phyloP scores from a whole-genome alignment of 139 green algal genomes.

The Gonium pectorale region DNA sequence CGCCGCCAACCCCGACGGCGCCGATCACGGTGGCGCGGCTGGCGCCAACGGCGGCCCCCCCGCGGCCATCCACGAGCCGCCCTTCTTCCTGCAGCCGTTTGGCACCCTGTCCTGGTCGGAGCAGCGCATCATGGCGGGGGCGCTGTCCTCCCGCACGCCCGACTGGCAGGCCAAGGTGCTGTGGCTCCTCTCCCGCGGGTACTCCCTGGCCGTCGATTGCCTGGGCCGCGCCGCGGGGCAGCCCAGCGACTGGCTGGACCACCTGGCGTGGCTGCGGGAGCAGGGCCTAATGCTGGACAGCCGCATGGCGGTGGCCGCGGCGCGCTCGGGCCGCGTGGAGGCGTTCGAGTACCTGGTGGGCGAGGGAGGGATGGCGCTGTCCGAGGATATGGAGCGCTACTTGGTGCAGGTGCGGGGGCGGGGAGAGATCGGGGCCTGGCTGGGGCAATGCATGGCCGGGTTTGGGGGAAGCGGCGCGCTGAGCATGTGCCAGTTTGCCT shows the following conservation, averaged over 20 bases:
- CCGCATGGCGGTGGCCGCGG: neutral
- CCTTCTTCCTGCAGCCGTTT: neutral
- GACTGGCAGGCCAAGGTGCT: neutral
- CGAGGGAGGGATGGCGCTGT: too few relatives aligned
- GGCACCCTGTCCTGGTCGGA: neutral
- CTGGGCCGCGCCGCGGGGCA: too few relatives aligned
- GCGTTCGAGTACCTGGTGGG: neutral
- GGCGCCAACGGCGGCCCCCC: neutral
- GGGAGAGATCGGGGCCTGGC: too few relatives aligned
- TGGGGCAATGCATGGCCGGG: too few relatives aligned
- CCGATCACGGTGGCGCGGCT: neutral
- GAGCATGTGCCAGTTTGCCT: too few relatives aligned
- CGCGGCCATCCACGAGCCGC: too few relatives aligned
- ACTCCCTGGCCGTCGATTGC: neutral
- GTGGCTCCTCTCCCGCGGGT: neutral
- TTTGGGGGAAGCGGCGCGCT: too few relatives aligned
- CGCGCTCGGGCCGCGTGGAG: neutral
- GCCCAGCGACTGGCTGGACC: neutral
- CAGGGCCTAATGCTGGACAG: neutral
- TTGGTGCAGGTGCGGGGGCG: too few relatives aligned
- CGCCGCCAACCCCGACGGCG: neutral
- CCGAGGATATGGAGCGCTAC: too few relatives aligned
- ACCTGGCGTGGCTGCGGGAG: neutral
- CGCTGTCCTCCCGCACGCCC: neutral
- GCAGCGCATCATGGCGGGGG: neutral